Conservation (phyloP, 1,139 yeast genomes). For the Saccharomyces pastorianus region DNA sequence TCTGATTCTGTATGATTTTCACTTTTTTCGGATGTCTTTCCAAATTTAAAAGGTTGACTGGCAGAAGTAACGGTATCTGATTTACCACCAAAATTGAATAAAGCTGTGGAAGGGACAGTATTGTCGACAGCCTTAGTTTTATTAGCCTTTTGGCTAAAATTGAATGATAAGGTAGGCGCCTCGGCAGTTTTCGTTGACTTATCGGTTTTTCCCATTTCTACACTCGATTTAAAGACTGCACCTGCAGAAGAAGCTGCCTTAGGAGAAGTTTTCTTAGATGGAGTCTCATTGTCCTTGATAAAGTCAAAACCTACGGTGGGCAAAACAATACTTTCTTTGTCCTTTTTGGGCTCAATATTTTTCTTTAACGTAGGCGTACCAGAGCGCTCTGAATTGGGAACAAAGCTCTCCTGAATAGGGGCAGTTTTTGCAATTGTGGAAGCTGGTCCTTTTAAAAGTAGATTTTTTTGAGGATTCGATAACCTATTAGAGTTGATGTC, state of each 20-base stretch:
- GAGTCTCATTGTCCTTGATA: slow-evolving; percentile 17
- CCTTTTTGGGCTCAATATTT: background rate
- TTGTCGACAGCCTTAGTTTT: background rate
- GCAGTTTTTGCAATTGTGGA: background rate
- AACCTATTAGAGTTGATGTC: background rate
- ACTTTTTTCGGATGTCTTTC: background rate
- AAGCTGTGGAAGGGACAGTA: background rate
- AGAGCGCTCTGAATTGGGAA: background rate
- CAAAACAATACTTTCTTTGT: slow-evolving; percentile 10
- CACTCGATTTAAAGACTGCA: background rate
- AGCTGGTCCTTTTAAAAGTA: slow-evolving; percentile 8
- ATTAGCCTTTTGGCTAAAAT: background rate
- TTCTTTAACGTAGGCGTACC: background rate
- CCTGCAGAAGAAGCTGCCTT: background rate
- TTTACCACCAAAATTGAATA: background rate
- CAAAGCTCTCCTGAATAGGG: background rate
- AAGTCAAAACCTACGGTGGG: slow-evolving; percentile 30
- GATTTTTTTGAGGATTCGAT: slow-evolving; percentile 6
- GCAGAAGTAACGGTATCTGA: background rate
- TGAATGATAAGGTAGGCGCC: background rate
- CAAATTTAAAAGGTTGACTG: background rate
- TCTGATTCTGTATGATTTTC: background rate
- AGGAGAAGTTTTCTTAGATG: slow-evolving; percentile 11
- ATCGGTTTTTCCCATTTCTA: background rate
- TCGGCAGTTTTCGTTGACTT: background rate